phyloP scores from a whole-genome alignment of 495 filamentous ascomycete species.

The Neurospora sp. region DNA sequence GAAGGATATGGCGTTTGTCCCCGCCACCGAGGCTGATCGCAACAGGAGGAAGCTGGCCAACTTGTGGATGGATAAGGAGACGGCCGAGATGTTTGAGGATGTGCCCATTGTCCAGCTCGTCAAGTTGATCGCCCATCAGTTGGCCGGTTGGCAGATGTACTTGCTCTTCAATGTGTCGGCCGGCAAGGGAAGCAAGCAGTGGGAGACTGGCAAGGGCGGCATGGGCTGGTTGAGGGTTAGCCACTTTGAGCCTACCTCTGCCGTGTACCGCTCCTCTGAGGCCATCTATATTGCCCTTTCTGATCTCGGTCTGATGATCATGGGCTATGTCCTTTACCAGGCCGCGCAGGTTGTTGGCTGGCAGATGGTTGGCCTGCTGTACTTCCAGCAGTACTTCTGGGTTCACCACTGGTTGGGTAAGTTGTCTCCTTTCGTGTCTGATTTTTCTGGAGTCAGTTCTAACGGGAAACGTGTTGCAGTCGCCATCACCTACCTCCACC shows the following conservation, averaged over 20 bases:
- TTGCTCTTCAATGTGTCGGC: conserved; percentile 79
- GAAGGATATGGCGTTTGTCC: conserved; percentile 96
- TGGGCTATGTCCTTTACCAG: conserved; percentile 40
- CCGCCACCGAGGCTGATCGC: conserved; percentile 66
- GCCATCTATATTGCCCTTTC: conserved; percentile 71
- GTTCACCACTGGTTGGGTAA: conserved; percentile 92
- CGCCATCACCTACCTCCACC: conserved; percentile 81
- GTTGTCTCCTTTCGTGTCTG: conserved; percentile 14
- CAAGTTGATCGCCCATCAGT: conserved; percentile 70
- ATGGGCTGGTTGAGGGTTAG: conserved; percentile 72
- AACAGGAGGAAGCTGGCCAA: conserved; percentile 51
- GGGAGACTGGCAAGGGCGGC: conserved; percentile 45
- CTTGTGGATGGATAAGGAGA: conserved; percentile 33
- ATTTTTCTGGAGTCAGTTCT: no score
- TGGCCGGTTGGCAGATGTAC: conserved; percentile 84
- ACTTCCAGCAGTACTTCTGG: conserved; percentile 88
- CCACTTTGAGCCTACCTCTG: conserved; percentile 84
- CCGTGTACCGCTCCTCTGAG: conserved; percentile 86
- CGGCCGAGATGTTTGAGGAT: conserved; percentile 80
- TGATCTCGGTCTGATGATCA: conserved; percentile 66
- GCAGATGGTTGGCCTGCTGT: conserved; percentile 79
- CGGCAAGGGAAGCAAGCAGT: conserved; percentile 73
- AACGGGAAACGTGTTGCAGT: conserved; percentile 23
- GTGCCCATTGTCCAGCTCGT: conserved; percentile 72
- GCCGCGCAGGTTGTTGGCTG: conserved; percentile 65